Conservation (phyloP, 2,329 filamentous ascomycete genomes). For the Microsporum canis region DNA sequence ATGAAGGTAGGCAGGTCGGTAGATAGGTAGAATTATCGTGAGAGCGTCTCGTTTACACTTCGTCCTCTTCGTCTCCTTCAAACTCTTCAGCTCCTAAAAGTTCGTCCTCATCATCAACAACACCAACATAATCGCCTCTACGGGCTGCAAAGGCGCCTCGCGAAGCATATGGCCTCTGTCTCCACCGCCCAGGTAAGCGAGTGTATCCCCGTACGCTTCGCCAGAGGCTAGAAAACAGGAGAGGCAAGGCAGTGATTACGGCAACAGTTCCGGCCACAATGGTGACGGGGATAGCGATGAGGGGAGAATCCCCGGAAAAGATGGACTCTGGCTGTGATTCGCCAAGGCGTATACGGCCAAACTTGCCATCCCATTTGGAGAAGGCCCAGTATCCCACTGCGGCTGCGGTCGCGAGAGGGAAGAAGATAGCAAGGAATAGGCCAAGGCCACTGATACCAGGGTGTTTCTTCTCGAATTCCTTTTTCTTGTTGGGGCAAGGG, state of each 20-base stretch:
- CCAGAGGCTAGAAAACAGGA: constrained; percentile 63
- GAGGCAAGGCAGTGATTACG: constrained; percentile 57
- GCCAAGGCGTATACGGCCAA: constrained; percentile 83
- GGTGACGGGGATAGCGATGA: constrained; percentile 70
- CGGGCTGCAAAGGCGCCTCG: constrained; percentile 79
- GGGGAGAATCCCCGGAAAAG: constrained; percentile 61
- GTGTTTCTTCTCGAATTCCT: constrained; percentile 67
- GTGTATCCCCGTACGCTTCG: constrained; percentile 46
- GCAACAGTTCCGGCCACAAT: constrained; percentile 74
- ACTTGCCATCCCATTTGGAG: constrained; percentile 75
- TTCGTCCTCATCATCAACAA: constrained; percentile 91
- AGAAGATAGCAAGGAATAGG: constrained; percentile 73
- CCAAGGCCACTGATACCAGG: constrained; percentile 54
- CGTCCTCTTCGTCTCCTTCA: constrained; percentile 77
- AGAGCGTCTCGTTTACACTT: constrained; percentile 16
- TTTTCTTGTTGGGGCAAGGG: constrained; percentile 66
- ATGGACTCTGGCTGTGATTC: constrained; percentile 41
- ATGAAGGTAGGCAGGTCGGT: background rate
- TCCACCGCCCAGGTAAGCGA: constrained; percentile 31
- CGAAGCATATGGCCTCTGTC: constrained; percentile 67
- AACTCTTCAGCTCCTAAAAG: constrained; percentile 75
- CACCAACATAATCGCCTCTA: constrained; percentile 73
- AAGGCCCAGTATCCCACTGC: constrained; percentile 75
- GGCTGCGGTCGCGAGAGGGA: constrained; percentile 61
- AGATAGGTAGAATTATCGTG: background rate